Conservation (phyloP, 345 rosid species). For the Citrus unshiu region DNA sequence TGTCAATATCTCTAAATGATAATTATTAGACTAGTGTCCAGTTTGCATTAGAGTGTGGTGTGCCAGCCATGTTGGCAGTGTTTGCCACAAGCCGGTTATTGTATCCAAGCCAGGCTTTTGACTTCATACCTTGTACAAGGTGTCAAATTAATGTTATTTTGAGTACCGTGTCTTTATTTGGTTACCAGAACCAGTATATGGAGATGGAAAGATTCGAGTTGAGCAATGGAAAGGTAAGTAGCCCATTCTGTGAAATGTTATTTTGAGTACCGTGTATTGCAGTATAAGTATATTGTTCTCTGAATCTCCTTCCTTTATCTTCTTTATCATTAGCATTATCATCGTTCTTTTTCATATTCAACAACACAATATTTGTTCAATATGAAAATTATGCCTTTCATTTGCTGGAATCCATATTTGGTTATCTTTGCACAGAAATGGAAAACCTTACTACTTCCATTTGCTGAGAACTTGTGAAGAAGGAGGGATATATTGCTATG, state of each 20-base stretch:
- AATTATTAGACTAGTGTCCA: constrained; percentile 55
- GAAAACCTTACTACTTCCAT: constrained; percentile 39
- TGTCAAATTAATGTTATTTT: constrained; percentile 40
- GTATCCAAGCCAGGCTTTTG: constrained; percentile 74
- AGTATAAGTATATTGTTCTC: too few relatives aligned
- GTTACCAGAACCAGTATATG: constrained; percentile 56
- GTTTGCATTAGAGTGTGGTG: constrained; percentile 70
- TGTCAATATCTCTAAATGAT: constrained; percentile 58
- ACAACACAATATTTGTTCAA: neutral
- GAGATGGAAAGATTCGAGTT: constrained; percentile 42
- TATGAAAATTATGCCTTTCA: neutral
- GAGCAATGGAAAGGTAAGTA: constrained; percentile 56
- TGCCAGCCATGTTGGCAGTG: constrained; percentile 59
- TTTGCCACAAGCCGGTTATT: constrained; percentile 45
- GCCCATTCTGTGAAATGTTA: neutral
- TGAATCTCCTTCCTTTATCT: neutral
- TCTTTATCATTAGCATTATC: neutral
- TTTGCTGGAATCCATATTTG: constrained; percentile 3
- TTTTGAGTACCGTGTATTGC: too few relatives aligned
- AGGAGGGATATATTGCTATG: constrained; percentile 53
- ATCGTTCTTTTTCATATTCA: neutral
- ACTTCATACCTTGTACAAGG: constrained; percentile 61
- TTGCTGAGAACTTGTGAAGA: constrained; percentile 63
- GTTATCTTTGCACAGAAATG: constrained; percentile 44
- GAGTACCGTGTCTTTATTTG: constrained; percentile 34